A percentile compares a stretch with the other conserved stretches of the same genome.
Evolutionary conservation across 2,329 filamentous ascomycete species (phyloP).

Genomic region (Epichloe gansuensis): DNA sequence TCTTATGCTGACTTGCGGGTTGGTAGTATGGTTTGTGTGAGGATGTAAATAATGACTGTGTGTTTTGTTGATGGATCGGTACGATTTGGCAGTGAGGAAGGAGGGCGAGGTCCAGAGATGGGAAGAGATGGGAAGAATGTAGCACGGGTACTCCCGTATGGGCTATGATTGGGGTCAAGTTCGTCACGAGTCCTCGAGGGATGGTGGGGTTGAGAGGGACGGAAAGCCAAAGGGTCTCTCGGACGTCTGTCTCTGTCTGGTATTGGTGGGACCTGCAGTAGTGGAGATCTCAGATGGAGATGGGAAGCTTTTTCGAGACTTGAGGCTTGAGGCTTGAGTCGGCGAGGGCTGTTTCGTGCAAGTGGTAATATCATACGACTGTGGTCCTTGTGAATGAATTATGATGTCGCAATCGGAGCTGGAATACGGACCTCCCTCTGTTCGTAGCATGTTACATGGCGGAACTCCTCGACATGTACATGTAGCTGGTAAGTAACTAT

Average conservation of each 20-base stretch:
- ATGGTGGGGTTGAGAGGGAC: background rate
- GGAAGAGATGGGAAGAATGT: background rate
- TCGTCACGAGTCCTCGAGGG: background rate
- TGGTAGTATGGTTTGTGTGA: background rate
- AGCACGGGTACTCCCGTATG: background rate
- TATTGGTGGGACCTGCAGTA: conserved; percentile 2
- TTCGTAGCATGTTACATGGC: too few species aligned
- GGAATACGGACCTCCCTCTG: too few species aligned
- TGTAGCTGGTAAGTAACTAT: too few species aligned
- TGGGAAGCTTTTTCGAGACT: background rate
- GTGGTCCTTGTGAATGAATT: too few species aligned
- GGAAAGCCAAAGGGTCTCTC: background rate
- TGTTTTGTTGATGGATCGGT: background rate
- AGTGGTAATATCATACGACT: too few species aligned
- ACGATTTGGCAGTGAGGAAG: background rate
- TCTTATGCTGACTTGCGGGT: background rate
- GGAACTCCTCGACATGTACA: too few species aligned
- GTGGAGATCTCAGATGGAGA: background rate
- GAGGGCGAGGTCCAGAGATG: background rate
- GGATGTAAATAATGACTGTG: background rate
- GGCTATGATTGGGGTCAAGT: background rate
- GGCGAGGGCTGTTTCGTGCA: too few species aligned
- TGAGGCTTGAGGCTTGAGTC: too few species aligned
- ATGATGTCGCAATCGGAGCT: too few species aligned
- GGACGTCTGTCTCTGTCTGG: background rate